These are phyloP conservation scores for Suillus placidus DNA, from an alignment of 768 basidiomycete genomes.

Conservation along the genomic window DNA sequence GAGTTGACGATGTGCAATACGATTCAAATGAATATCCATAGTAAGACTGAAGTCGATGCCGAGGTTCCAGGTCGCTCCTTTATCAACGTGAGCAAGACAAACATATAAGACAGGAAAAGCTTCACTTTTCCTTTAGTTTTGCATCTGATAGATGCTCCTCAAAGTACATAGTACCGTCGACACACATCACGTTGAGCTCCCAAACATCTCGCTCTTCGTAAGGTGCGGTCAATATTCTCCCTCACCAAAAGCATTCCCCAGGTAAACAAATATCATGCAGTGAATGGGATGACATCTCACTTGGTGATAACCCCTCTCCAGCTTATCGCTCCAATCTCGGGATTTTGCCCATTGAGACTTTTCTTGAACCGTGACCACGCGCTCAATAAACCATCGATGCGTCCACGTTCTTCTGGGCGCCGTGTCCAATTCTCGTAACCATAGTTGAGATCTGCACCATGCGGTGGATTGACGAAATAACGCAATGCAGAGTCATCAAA, in stretches of 20 bases:
- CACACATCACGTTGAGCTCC: slow-evolving; percentile 82
- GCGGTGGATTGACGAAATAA: slow-evolving; percentile 72
- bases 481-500: slow-evolving; percentile 72
- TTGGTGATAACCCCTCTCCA: slow-evolving; percentile 90
- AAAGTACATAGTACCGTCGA: slow-evolving; percentile 70
- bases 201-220: slow-evolving; percentile 82
- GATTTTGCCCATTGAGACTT: slow-evolving; percentile 28
- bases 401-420: slow-evolving; percentile 62
- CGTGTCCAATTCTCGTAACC: slow-evolving; percentile 77
- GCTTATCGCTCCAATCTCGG: slow-evolving; percentile 58
- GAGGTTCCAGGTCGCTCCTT: slow-evolving; percentile 69
- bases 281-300: slow-evolving; percentile 43
- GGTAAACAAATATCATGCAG: slow-evolving; percentile 16
- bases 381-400: slow-evolving; percentile 68
- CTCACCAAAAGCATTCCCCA: slow-evolving; percentile 36
- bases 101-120: neutral
- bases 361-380: slow-evolving; percentile 52
- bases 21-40: slow-evolving; percentile 92
- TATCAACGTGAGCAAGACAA: slow-evolving; percentile 8
- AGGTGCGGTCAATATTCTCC: slow-evolving; percentile 77
- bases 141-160: slow-evolving; percentile 71
- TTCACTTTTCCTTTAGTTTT: slow-evolving; percentile 67
- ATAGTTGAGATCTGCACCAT: slow-evolving; percentile 62
- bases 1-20: slow-evolving; percentile 64
- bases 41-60: slow-evolving; percentile 68